A percentile compares a stretch with the other conserved stretches of the same genome.
phyloP scores from a whole-genome alignment of 192 early-diverging fungal genomes.

The Dimargaris cristalligena region DNA sequence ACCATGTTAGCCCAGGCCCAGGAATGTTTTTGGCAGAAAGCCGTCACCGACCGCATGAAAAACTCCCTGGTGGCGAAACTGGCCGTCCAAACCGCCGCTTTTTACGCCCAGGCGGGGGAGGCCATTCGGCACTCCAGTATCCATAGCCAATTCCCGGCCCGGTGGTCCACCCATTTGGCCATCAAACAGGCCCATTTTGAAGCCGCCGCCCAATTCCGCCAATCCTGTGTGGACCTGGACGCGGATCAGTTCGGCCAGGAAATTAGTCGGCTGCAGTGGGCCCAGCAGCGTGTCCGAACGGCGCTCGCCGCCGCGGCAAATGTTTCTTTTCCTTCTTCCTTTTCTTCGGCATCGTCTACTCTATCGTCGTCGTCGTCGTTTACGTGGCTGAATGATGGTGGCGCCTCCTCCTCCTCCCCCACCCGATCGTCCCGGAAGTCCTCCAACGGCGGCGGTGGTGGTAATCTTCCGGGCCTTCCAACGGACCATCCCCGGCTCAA shows the following conservation, averaged over 20 bases:
- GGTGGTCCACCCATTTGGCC: slow-evolving; percentile 56
- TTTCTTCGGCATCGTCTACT: background rate
- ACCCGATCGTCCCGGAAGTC: too few relatives aligned
- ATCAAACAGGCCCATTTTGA: slow-evolving; percentile 55
- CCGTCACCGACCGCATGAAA: slow-evolving; percentile 63
- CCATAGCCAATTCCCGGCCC: slow-evolving; percentile 30
- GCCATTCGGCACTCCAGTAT: slow-evolving; percentile 37
- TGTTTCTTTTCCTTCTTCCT: too few relatives aligned
- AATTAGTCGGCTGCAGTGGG: slow-evolving; percentile 51
- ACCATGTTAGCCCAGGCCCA: slow-evolving; percentile 91
- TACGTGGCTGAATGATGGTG: background rate
- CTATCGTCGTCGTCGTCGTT: background rate
- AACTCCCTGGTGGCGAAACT: slow-evolving; percentile 60
- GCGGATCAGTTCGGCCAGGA: slow-evolving; percentile 73
- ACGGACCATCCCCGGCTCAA: too few relatives aligned
- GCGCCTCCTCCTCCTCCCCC: too few relatives aligned
- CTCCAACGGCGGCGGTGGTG: too few relatives aligned
- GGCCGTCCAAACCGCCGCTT: slow-evolving; percentile 52
- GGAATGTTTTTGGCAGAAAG: slow-evolving; percentile 82
- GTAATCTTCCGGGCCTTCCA: background rate
- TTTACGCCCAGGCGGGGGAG: slow-evolving; percentile 52
- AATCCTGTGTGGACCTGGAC: slow-evolving; percentile 52
- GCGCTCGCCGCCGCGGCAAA: background rate
- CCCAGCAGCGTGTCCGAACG: slow-evolving; percentile 5
- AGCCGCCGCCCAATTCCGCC: slow-evolving; percentile 64